Evolutionary conservation across 2,329 filamentous ascomycete genomes (phyloP).

Genomic region (Orbilia blumenaviensis): DNA sequence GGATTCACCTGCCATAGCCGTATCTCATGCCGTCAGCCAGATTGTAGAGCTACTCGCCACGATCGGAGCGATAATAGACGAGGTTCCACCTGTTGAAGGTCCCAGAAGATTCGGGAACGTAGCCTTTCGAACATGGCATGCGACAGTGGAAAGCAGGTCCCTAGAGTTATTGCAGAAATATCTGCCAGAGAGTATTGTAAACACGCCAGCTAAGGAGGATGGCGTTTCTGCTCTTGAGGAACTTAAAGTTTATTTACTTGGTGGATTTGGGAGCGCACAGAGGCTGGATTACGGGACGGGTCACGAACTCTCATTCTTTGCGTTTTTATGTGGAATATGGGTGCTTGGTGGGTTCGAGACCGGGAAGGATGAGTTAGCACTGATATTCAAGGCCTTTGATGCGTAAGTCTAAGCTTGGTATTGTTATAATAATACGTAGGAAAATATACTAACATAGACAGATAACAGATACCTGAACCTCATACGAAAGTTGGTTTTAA

Average conservation of each 20-base stretch:
- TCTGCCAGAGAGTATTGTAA: constrained; percentile 65
- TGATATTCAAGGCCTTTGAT: constrained; percentile 67
- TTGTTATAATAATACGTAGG: too few species aligned
- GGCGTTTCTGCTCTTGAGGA: constrained; percentile 70
- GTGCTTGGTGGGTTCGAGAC: constrained; percentile 81
- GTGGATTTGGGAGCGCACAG: constrained; percentile 86
- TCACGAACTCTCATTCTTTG: constrained; percentile 92
- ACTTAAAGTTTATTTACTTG: constrained; percentile 79
- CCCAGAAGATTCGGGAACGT: constrained; percentile 91
- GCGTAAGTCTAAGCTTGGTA: constrained; percentile 68
- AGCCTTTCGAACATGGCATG: constrained; percentile 86
- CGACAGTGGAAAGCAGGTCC: constrained; percentile 68
- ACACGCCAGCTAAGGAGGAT: constrained; percentile 47
- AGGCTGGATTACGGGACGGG: constrained; percentile 95
- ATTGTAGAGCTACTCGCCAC: constrained; percentile 74
- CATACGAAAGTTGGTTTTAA: constrained; percentile 82
- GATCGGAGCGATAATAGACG: constrained; percentile 74
- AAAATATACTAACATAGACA: background rate
- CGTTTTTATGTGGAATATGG: constrained; percentile 89
- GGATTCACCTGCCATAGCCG: constrained; percentile 61
- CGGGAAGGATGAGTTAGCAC: constrained; percentile 59
- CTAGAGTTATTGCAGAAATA: constrained; percentile 68
- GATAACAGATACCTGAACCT: constrained; percentile 76
- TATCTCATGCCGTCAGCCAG: constrained; percentile 69
- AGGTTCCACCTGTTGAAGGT: constrained; percentile 83